Conservation (phyloP, 73 alveolate species). For the Stentor roeselii region DNA sequence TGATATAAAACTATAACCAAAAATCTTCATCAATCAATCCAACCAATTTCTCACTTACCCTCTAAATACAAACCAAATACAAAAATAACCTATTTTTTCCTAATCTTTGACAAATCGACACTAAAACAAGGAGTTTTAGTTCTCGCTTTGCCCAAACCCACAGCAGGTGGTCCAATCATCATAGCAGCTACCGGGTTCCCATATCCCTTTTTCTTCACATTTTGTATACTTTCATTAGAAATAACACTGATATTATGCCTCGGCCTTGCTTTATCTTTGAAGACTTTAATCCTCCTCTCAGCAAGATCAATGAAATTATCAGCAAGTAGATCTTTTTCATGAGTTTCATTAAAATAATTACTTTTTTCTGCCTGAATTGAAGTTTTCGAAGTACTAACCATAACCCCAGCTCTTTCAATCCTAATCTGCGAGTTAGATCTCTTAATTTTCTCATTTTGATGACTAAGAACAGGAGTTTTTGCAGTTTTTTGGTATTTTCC, state of each 20-base stretch:
- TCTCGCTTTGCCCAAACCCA: not conserved
- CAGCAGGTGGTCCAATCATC: conserved; percentile 20
- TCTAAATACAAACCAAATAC: no score
- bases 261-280: not conserved
- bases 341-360: no score
- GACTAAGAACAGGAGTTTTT: not conserved
- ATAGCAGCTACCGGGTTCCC: conserved; percentile 23
- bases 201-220: not conserved
- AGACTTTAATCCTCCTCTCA: not conserved
- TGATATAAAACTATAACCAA: no score
- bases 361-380: not conserved
- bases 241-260: not conserved
- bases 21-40: no score
- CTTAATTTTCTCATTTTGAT: not conserved
- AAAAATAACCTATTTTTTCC: no score
- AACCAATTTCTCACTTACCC: no score
- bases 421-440: not conserved
- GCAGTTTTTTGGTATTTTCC: not conserved
- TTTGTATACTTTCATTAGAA: not conserved
- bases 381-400: not conserved
- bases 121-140: no score
- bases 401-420: not conserved
- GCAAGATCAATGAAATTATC: not conserved
- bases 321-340: not conserved
- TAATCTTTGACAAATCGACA: no score